Evolutionary conservation across 352 stramenopile genomes (phyloP).

Genomic region (Phytophthora lateralis): DNA sequence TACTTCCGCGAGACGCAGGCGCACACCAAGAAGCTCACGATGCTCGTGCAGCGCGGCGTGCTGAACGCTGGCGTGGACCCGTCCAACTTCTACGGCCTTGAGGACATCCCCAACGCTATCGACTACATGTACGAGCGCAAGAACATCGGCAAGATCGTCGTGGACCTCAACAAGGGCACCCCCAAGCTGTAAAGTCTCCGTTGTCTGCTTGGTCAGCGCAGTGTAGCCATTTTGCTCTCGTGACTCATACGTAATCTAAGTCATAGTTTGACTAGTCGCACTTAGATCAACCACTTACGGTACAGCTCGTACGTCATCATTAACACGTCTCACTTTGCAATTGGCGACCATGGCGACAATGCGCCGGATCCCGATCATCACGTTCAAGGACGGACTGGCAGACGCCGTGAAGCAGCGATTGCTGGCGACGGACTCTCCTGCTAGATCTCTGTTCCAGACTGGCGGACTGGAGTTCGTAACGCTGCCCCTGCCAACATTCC

Average conservation of each 20-base stretch:
- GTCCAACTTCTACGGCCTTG: slow-evolving; percentile 58
- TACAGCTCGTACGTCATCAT: slow-evolving; percentile 59
- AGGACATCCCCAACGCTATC: slow-evolving; percentile 64
- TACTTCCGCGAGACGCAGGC: slow-evolving; percentile 45
- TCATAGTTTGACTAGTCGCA: slow-evolving; percentile 11
- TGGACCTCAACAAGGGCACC: slow-evolving; percentile 56
- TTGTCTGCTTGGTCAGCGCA: slow-evolving; percentile 3
- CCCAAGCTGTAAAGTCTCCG: slow-evolving; percentile 29
- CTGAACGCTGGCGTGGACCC: slow-evolving; percentile 56
- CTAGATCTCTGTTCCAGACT: slow-evolving; percentile 48
- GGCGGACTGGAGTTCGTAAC: slow-evolving; percentile 49
- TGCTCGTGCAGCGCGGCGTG: slow-evolving; percentile 54
- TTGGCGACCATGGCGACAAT: slow-evolving; percentile 22
- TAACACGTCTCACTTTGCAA: slow-evolving; percentile 38
- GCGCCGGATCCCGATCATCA: slow-evolving; percentile 61
- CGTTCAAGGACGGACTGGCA: slow-evolving; percentile 51
- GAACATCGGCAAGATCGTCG: slow-evolving; percentile 85
- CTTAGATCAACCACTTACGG: slow-evolving; percentile 1
- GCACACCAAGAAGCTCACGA: slow-evolving; percentile 53
- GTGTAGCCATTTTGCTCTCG: slow-evolving; percentile 22
- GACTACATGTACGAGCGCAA: slow-evolving; percentile 80
- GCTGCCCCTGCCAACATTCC: slow-evolving; percentile 29
- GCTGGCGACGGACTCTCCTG: slow-evolving; percentile 28
- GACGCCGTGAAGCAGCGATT: slow-evolving; percentile 46
- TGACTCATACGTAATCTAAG: slow-evolving; percentile 17